Conservation (phyloP, 257 asterid genomes). For the Solanum bulbocastanum region DNA sequence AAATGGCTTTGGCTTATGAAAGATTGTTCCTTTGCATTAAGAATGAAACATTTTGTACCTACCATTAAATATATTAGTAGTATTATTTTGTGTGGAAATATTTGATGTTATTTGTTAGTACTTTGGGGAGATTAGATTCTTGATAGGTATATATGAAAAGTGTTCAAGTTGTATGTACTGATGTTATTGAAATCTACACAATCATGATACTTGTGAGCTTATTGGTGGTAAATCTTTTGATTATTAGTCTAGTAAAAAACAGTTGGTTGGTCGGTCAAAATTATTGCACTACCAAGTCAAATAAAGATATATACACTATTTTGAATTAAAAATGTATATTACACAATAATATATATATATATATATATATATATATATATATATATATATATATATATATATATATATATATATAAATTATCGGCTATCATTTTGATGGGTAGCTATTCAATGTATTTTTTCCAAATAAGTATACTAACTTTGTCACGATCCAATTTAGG, state of each 20-base stretch:
- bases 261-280: background rate
- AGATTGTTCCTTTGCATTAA: constrained; percentile 78
- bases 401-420: no score
- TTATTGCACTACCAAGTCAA: background rate
- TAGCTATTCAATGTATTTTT: background rate
- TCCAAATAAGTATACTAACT: background rate
- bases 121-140: background rate
- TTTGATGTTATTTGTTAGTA: background rate
- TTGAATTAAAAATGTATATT: background rate
- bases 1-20: constrained; percentile 91
- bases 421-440: background rate
- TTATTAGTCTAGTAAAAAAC: background rate
- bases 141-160: background rate
- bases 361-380: no score
- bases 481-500: background rate
- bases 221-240: background rate
- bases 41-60: constrained; percentile 58
- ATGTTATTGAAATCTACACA: background rate
- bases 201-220: background rate
- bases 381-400: no score
- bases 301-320: background rate
- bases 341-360: no score
- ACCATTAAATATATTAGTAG: constrained; percentile 18
- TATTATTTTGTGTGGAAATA: background rate
- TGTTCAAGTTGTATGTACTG: background rate